These are phyloP conservation scores for Cyclanthera cordifolia DNA, from an alignment of 306 rosid genomes.

Conservation along the genomic window DNA sequence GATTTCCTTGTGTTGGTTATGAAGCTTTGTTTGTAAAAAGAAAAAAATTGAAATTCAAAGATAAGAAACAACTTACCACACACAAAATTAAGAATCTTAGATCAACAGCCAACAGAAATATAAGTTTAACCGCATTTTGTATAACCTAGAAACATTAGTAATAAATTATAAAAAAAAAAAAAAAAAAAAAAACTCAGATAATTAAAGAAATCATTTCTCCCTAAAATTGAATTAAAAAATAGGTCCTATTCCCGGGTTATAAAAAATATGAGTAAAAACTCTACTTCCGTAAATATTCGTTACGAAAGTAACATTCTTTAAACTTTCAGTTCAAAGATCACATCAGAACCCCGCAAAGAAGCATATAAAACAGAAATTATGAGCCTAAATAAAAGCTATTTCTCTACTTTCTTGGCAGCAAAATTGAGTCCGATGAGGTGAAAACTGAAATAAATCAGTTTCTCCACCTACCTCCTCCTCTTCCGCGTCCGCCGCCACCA, in stretches of 20 bases:
- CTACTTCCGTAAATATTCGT: neutral
- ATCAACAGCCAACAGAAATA: too few relatives aligned
- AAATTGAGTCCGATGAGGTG: neutral
- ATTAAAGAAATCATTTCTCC: neutral
- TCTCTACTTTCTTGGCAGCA: neutral
- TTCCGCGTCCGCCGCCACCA: slow-evolving; percentile 37
- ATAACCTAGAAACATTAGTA: too few relatives aligned
- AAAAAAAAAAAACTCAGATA: neutral
- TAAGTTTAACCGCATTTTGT: too few relatives aligned
- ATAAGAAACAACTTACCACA: too few relatives aligned
- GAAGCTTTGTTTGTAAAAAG: too few relatives aligned
- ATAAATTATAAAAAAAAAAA: too few relatives aligned
- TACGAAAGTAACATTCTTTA: neutral
- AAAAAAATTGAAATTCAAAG: too few relatives aligned
- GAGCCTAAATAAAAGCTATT: neutral
- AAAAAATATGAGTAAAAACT: neutral
- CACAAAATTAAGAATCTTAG: too few relatives aligned
- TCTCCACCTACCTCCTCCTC: slow-evolving; percentile 45
- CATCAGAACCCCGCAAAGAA: neutral
- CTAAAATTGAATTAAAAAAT: neutral
- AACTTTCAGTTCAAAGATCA: neutral
- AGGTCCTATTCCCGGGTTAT: too few relatives aligned
- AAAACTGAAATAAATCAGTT: slow-evolving; percentile 23
- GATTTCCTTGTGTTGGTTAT: too few relatives aligned
- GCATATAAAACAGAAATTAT: neutral